Conservation (phyloP, 352 stramenopile genomes). For the Globisporangium iwayamae region DNA sequence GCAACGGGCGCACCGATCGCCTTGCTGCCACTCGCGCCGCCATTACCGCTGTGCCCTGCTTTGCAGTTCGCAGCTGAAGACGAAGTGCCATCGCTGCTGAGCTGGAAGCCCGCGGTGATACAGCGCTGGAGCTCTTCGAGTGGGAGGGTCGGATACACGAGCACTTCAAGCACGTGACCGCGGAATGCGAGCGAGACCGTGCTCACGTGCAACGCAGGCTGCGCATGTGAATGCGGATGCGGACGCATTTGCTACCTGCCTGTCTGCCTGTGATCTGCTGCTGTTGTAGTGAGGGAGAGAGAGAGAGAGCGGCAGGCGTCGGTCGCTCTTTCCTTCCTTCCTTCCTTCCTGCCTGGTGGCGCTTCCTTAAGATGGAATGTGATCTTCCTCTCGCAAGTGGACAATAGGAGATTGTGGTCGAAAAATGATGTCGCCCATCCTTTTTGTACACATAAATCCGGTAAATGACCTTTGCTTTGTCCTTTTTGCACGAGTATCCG, state of each 20-base stretch:
- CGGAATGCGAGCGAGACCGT: conserved; percentile 35
- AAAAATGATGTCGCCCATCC: too few species aligned
- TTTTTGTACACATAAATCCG: too few species aligned
- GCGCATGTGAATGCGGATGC: background rate
- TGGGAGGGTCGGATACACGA: conserved; percentile 33
- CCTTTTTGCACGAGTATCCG: too few species aligned
- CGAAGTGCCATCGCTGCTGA: background rate
- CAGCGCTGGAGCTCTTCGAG: conserved; percentile 53
- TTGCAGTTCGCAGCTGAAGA: background rate
- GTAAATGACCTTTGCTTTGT: too few species aligned
- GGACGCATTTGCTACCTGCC: background rate
- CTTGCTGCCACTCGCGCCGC: conserved; percentile 17
- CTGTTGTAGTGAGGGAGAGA: background rate
- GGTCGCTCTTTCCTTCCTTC: background rate
- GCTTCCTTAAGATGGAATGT: conserved; percentile 14
- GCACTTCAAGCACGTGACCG: conserved; percentile 28
- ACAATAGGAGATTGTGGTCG: too few species aligned
- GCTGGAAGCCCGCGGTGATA: conserved; percentile 40
- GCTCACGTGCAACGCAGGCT: conserved; percentile 23
- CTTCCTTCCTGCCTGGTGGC: background rate
- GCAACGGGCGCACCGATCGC: conserved; percentile 16
- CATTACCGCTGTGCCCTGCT: conserved; percentile 18
- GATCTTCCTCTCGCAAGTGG: conserved; percentile 4
- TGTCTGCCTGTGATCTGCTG: background rate
- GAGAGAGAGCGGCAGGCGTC: background rate